Evolutionary conservation across 345 rosid species (phyloP).

Genomic region (Linum lewisii): DNA sequence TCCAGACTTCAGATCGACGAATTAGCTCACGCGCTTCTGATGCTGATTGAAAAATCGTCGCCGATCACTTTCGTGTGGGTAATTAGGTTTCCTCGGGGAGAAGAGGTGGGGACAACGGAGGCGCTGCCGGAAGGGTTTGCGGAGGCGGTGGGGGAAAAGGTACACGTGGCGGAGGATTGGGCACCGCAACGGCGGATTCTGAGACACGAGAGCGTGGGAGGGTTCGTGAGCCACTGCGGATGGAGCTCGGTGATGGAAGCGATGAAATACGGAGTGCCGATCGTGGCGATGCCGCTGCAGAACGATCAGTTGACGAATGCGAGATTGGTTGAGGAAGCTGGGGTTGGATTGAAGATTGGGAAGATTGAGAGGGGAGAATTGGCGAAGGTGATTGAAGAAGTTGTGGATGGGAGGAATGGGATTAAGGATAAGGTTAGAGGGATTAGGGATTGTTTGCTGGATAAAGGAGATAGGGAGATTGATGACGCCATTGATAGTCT

Average conservation of each 20-base stretch:
- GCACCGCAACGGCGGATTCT: constrained; percentile 1
- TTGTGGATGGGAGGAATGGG: background rate
- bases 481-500: background rate
- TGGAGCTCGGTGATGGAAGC: constrained; percentile 11
- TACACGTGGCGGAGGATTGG: background rate
- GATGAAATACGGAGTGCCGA: constrained; percentile 2
- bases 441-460: background rate
- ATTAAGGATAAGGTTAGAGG: background rate
- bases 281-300: background rate
- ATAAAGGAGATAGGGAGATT: background rate
- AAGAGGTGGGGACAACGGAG: background rate
- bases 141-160: background rate
- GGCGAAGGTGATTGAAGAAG: background rate
- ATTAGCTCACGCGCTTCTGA: background rate
- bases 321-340: background rate
- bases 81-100: background rate
- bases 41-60: background rate
- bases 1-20: background rate
- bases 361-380: background rate
- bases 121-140: constrained; percentile 2
- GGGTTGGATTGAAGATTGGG: background rate
- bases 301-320: constrained; percentile 1
- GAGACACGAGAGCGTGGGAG: background rate
- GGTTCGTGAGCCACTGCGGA: constrained; percentile 11
- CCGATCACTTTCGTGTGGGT: constrained; percentile 4